phyloP scores from a whole-genome alignment of 2,329 filamentous ascomycete species.

The Cordyceps tenuipes region DNA sequence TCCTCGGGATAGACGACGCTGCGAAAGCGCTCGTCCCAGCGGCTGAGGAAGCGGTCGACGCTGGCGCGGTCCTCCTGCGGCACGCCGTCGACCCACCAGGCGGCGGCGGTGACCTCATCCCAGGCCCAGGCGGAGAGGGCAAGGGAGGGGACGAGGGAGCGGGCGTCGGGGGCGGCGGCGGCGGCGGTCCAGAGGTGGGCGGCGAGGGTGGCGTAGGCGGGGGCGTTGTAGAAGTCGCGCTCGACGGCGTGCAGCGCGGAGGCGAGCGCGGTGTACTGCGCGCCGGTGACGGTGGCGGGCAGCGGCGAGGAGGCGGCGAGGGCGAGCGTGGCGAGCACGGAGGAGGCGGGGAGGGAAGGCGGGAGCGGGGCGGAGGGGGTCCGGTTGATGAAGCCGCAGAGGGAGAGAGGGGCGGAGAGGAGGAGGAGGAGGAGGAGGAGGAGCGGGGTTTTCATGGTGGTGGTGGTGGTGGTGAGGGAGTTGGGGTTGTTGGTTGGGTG shows the following conservation, averaged over 20 bases:
- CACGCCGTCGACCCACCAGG: neutral
- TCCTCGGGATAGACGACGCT: too few relatives aligned
- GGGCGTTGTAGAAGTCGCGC: slow-evolving; percentile 6
- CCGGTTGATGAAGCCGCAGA: neutral
- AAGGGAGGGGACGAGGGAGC: slow-evolving; percentile 13
- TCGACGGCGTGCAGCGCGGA: slow-evolving; percentile 14
- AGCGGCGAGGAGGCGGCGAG: neutral
- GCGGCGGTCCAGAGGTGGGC: slow-evolving; percentile 14
- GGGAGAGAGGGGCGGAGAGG: neutral
- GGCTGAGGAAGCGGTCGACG: neutral
- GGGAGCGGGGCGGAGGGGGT: neutral
- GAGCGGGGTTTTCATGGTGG: neutral
- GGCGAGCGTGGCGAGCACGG: neutral
- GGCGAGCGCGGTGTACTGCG: neutral
- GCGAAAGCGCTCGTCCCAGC: neutral
- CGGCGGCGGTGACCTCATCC: neutral
- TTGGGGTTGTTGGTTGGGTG: neutral
- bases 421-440: neutral
- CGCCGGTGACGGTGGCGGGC: neutral
- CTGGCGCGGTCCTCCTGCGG: neutral
- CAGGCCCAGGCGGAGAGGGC: neutral
- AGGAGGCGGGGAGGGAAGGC: neutral
- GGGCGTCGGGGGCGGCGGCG: slow-evolving; percentile 13
- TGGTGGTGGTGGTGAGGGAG: neutral
- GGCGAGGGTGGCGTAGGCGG: slow-evolving; percentile 11